These are phyloP conservation scores for Calvatia gigantea DNA, from an alignment of 768 basidiomycete genomes.

Conservation along the genomic window DNA sequence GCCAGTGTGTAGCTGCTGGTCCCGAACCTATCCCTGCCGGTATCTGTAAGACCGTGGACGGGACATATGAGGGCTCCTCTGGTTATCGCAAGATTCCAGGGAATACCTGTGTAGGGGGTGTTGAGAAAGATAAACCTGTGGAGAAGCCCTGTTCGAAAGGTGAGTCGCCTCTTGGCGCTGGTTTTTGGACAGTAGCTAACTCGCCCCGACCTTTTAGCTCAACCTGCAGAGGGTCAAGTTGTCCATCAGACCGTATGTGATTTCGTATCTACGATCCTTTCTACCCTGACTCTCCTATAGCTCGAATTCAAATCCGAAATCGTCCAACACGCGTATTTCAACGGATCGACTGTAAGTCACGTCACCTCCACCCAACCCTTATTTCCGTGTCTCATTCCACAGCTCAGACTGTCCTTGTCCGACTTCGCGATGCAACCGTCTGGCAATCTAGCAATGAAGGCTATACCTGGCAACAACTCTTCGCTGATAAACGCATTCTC, in stretches of 20 bases:
- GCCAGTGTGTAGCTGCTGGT: conserved; percentile 79
- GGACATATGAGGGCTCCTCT: conserved; percentile 82
- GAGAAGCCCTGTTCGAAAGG: conserved; percentile 79
- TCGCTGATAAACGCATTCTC: conserved; percentile 62
- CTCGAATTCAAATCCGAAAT: conserved; percentile 65
- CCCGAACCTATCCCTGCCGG: conserved; percentile 84
- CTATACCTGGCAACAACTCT: conserved; percentile 78
- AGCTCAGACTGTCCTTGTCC: conserved; percentile 74
- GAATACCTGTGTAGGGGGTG: conserved; percentile 75
- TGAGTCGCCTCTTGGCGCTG: conserved; percentile 33
- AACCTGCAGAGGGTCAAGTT: conserved; percentile 76
- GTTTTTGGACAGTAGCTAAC: background rate
- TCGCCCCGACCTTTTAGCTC: conserved; percentile 41
- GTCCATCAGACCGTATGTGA: conserved; percentile 67
- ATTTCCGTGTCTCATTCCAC: background rate
- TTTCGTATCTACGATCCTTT: background rate
- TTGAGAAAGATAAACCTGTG: conserved; percentile 64
- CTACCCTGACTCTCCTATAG: conserved; percentile 29
- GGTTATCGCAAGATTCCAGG: conserved; percentile 90
- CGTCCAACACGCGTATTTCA: conserved; percentile 82
- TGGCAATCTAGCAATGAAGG: conserved; percentile 98
- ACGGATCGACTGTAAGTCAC: conserved; percentile 62
- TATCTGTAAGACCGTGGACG: conserved; percentile 53
- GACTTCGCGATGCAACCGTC: conserved; percentile 69
- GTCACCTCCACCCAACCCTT: background rate